A percentile compares a stretch with the other conserved stretches of the same genome.
Conservation (phyloP, 768 basidiomycete genomes). For the Royoungia palumana region DNA sequence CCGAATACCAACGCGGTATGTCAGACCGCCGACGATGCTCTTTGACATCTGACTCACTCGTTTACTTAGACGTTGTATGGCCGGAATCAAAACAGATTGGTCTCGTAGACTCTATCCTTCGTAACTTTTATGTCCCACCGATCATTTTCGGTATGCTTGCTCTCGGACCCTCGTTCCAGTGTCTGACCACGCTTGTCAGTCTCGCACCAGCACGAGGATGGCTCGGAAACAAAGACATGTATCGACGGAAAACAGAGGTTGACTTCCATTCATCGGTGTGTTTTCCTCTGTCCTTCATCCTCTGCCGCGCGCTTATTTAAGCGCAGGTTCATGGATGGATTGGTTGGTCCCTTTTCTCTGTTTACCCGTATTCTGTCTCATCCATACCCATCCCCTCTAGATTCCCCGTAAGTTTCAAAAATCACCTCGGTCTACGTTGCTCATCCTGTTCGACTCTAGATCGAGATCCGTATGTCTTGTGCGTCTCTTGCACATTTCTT, state of each 20-base stretch:
- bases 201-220: slow-evolving; percentile 54
- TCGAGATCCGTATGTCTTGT: slow-evolving; percentile 44
- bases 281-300: not conserved
- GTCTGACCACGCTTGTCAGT: slow-evolving; percentile 32
- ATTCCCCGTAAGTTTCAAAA: slow-evolving; percentile 49
- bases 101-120: slow-evolving; percentile 73
- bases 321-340: slow-evolving; percentile 63
- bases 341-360: slow-evolving; percentile 41
- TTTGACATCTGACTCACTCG: not conserved
- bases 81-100: slow-evolving; percentile 69
- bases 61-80: slow-evolving; percentile 68
- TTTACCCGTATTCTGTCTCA: slow-evolving; percentile 3
- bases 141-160: slow-evolving; percentile 62
- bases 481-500: too few species aligned
- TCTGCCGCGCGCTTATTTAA: not conserved
- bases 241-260: slow-evolving; percentile 82
- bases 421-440: not conserved
- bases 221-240: slow-evolving; percentile 61
- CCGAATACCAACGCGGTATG: slow-evolving; percentile 75
- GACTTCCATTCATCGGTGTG: slow-evolving; percentile 68
- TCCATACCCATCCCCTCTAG: slow-evolving; percentile 28
- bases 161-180: not conserved
- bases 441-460: slow-evolving; percentile 23
- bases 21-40: not conserved
- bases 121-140: slow-evolving; percentile 78